phyloP scores from a whole-genome alignment of 805 yeast genomes.

The Lachancea fermentati region DNA sequence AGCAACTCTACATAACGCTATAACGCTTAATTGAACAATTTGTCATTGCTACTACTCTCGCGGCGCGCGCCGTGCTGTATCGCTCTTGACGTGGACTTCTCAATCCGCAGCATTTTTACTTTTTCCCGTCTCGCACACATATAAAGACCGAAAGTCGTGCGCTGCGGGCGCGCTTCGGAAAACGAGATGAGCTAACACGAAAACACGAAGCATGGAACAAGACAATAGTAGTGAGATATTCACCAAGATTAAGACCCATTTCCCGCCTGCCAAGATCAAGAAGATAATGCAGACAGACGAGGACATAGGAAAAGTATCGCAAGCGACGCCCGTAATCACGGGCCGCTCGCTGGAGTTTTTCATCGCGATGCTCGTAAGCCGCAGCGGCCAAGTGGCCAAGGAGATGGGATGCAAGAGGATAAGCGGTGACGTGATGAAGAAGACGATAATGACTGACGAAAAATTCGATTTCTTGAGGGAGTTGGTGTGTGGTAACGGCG shows the following conservation, averaged over 20 bases:
- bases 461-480: constrained; percentile 91
- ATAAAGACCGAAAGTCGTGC: neutral
- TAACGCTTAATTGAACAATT: neutral
- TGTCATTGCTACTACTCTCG: too few relatives aligned
- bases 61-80: neutral
- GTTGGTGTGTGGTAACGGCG: constrained; percentile 28
- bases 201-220: constrained; percentile 3
- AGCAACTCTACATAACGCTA: neutral
- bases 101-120: neutral
- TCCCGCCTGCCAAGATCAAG: constrained; percentile 91
- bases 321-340: constrained; percentile 96
- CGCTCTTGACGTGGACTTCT: neutral
- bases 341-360: constrained; percentile 93
- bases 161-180: neutral
- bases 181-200: neutral
- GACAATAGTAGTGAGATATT: constrained; percentile 17
- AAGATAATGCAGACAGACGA: constrained; percentile 97
- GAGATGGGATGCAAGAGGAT: constrained; percentile 72
- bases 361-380: constrained; percentile 83
- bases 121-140: neutral
- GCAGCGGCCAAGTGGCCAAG: constrained; percentile 72
- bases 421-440: constrained; percentile 72
- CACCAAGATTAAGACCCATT: constrained; percentile 63
- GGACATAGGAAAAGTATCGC: constrained; percentile 97
- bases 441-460: constrained; percentile 80